These are phyloP conservation scores for Fraxinus greggii DNA, from an alignment of 305 asterid species.

Conservation along the genomic window DNA sequence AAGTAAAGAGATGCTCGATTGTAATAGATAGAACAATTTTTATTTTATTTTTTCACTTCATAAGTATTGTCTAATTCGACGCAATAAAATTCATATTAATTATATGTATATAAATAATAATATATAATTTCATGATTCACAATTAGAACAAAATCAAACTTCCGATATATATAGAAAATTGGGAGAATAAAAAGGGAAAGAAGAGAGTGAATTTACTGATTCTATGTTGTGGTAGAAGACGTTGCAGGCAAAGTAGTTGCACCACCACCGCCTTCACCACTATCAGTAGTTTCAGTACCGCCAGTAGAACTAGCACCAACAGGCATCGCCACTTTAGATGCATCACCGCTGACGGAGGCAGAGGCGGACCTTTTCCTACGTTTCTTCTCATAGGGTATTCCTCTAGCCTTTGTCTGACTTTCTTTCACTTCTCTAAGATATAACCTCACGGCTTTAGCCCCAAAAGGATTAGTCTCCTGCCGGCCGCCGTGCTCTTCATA, in stretches of 20 bases:
- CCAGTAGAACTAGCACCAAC: neutral
- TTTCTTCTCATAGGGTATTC: conserved; percentile 42
- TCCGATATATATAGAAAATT: neutral
- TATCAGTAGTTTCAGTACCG: neutral
- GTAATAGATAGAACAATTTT: neutral
- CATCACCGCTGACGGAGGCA: neutral
- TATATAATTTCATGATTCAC: conserved; percentile 9
- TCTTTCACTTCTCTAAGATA: conserved; percentile 43
- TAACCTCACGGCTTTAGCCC: conserved; percentile 41
- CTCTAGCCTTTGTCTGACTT: conserved; percentile 32
- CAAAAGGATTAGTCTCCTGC: conserved; percentile 42
- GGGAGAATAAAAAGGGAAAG: neutral
- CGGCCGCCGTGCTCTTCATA: conserved; percentile 42
- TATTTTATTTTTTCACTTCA: no score
- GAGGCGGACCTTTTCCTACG: conserved; percentile 36
- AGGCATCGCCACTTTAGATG: neutral
- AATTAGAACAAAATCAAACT: neutral
- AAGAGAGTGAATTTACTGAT: neutral
- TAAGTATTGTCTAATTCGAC: neutral
- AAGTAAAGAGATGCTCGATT: neutral
- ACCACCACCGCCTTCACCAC: conserved; percentile 17
- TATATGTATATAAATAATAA: neutral
- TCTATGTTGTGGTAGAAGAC: neutral
- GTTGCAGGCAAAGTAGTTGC: neutral
- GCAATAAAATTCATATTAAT: neutral